Evolutionary conservation across 768 basidiomycete species (phyloP), one percentile per base, ranked within the genome.

Genomic region (Agaricus blazei): DNA sequence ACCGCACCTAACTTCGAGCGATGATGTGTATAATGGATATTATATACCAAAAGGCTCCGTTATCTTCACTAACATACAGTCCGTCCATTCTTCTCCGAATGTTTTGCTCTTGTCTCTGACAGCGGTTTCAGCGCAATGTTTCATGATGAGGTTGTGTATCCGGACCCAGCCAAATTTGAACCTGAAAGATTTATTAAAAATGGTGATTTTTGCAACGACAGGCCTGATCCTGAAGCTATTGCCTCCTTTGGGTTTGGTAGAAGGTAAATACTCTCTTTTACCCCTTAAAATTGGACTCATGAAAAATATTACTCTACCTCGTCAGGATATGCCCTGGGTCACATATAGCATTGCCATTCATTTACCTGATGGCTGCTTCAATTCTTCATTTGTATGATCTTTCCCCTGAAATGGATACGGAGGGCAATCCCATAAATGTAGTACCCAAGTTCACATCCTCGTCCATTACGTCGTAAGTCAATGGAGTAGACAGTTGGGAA

Each of bases 1-100:
- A 12, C 65, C 68, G 7, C 67, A 68, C 44, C 51, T 62, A 24
- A 50, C 59, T 7, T 59, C 59, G 5, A 60, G 64, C 28, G 73
- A 78, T 38, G 77, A 78, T 52, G 58, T 65, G 11, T 77, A 73
- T 46, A 67, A 72, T 9, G 75, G 73, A 1, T 67, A 69, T 54
- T 63, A 65, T 28, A 72, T 78, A 43, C 76, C 75, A 0, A 71
- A 75, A 57, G 75, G 63, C 9, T 64, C 66, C 1, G 58, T 66
- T 2, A 62, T 70, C 19, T 48, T 68, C 48, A 61, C 55, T 5
- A 70, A 71, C 46, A 58, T 59, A 36, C 67, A 67, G 69, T 65
- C 51, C 8, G 59, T 48, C 8, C 15, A 19, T 19, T 19, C 14
- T 15, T 34, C 15, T 48, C 3, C n/a, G 34, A 34, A 14, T 29